Conservation (phyloP, 1,284 basidiomycete species). For the Amylostereum areolatum region DNA sequence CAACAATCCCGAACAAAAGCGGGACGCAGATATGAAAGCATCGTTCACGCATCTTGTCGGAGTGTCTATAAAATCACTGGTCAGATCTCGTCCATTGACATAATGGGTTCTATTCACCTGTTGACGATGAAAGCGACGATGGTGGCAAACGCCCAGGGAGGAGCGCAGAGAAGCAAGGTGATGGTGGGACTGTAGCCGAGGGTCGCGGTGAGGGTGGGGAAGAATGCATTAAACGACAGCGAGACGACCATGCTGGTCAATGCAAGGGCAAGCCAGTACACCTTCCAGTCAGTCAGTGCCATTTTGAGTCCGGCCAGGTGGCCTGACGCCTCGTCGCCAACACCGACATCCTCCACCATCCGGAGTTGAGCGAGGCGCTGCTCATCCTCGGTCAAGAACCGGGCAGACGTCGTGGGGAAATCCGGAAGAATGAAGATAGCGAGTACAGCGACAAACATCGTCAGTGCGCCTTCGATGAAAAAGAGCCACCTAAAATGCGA, state of each 20-base stretch:
- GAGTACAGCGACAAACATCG: conserved; percentile 53
- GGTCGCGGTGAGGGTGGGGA: conserved; percentile 64
- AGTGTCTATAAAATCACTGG: conserved; percentile 41
- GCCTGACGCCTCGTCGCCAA: conserved; percentile 26
- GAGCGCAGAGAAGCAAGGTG: conserved; percentile 71
- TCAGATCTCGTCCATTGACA: conserved; percentile 12
- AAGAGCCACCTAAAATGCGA: conserved; percentile 56
- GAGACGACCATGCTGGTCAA: conserved; percentile 51
- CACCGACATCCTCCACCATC: conserved; percentile 66
- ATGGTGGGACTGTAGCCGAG: conserved; percentile 61
- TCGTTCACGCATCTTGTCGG: conserved; percentile 62
- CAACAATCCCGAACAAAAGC: conserved; percentile 56
- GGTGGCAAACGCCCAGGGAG: conserved; percentile 71
- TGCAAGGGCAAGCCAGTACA: conserved; percentile 65
- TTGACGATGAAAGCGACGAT: conserved; percentile 43
- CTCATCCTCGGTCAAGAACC: conserved; percentile 60
- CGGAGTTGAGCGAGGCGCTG: conserved; percentile 60
- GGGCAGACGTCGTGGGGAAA: conserved; percentile 53
- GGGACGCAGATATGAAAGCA: conserved; percentile 58
- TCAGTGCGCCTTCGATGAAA: conserved; percentile 67
- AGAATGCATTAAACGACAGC: conserved; percentile 70
- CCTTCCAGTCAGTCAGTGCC: conserved; percentile 66
- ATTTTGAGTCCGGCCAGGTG: conserved; percentile 43
- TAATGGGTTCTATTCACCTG: conserved; percentile 27
- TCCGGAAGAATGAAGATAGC: conserved; percentile 74